phyloP scores from a whole-genome alignment of 345 rosid species.

The Hibiscus mutabilis region DNA sequence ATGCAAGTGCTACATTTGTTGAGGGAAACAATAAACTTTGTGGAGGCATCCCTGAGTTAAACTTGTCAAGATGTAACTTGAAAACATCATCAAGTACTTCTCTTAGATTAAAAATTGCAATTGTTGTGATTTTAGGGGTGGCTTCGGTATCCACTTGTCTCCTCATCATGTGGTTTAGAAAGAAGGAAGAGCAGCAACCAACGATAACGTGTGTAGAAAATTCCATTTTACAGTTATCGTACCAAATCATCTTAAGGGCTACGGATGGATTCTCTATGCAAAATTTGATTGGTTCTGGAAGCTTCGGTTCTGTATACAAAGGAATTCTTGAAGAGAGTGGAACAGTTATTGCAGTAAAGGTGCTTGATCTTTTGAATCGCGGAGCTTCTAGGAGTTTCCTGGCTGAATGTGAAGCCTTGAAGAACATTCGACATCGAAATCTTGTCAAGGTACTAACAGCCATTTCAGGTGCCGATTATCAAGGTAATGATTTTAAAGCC shows the following conservation, averaged over 20 bases:
- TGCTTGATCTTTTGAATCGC: constrained; percentile 26
- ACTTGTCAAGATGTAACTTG: constrained; percentile 7
- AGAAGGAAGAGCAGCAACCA: no score
- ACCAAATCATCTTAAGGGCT: background rate
- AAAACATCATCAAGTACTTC: background rate
- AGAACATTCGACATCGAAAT: constrained; percentile 31
- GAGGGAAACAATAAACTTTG: constrained; percentile 30
- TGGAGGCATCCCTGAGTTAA: constrained; percentile 19
- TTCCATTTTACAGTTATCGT: constrained; percentile 3
- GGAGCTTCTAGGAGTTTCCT: no score
- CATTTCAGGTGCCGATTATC: background rate
- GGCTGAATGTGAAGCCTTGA: no score
- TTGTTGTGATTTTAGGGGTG: background rate
- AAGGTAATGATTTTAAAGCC: constrained; percentile 9
- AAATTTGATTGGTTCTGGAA: constrained; percentile 22
- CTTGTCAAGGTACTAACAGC: constrained; percentile 31
- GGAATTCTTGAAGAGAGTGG: constrained; percentile 7
- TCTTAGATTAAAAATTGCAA: background rate
- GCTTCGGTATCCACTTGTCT: background rate
- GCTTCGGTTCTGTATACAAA: constrained; percentile 15
- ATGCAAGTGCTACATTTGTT: constrained; percentile 25
- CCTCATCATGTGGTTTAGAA: no score
- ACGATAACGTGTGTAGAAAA: background rate
- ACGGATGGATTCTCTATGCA: constrained; percentile 19
- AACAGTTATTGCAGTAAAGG: constrained; percentile 23